phyloP scores from a whole-genome alignment of 805 yeast genomes.

The Pichia deserticola region DNA sequence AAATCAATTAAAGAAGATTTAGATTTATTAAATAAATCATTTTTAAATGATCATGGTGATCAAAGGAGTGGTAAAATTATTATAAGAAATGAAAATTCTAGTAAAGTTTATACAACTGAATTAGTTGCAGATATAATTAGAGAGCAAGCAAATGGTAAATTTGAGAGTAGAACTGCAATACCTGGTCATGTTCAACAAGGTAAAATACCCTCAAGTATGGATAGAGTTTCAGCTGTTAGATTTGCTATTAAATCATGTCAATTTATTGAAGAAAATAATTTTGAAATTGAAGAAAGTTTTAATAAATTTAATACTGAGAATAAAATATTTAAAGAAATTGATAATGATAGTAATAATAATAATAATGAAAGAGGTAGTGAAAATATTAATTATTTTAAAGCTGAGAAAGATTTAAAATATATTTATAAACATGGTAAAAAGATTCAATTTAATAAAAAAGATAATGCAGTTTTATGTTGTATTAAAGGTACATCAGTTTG shows the following conservation, averaged over 20 bases:
- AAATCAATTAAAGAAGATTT: constrained; percentile 70
- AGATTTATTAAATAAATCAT: constrained; percentile 57
- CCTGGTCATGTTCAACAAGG: constrained; percentile 99
- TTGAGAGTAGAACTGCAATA: constrained; percentile 88
- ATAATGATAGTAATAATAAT: background rate
- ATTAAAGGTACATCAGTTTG: constrained; percentile 58
- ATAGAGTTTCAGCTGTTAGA: constrained; percentile 82
- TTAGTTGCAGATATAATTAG: constrained; percentile 77
- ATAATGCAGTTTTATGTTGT: constrained; percentile 59
- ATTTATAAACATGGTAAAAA: constrained; percentile 43
- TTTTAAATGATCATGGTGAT: constrained; percentile 68
- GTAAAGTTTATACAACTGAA: constrained; percentile 73
- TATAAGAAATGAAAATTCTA: constrained; percentile 77
- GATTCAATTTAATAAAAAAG: constrained; percentile 28
- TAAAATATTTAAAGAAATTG: constrained; percentile 15
- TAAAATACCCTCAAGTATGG: constrained; percentile 89
- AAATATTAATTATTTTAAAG: constrained; percentile 12
- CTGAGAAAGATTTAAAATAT: constrained; percentile 40
- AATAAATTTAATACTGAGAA: constrained; percentile 16
- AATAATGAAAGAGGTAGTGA: background rate
- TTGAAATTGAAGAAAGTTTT: constrained; percentile 10
- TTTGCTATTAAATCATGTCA: constrained; percentile 85
- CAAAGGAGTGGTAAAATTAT: constrained; percentile 79
- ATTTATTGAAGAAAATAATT: constrained; percentile 59
- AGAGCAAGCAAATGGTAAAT: constrained; percentile 59